Evolutionary conservation across 2,329 filamentous ascomycete genomes (phyloP).

Genomic region (Pyricularia sp.): DNA sequence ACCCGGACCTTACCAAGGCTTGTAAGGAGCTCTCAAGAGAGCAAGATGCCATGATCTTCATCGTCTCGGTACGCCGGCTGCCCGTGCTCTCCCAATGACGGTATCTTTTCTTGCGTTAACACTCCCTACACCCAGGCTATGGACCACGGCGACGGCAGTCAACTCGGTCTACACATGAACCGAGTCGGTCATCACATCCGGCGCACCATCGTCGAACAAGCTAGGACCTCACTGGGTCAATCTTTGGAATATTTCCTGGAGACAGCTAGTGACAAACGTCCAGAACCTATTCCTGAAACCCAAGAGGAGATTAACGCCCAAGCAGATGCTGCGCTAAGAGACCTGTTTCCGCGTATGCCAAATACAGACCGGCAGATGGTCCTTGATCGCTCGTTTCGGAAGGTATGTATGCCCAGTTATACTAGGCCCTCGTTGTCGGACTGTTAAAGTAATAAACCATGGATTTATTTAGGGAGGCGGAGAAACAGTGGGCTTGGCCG

Average conservation of each 20-base stretch:
- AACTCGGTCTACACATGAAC: conserved; percentile 39
- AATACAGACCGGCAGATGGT: conserved; percentile 55
- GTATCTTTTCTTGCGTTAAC: background rate
- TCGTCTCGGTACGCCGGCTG: conserved; percentile 46
- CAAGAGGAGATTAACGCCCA: conserved; percentile 53
- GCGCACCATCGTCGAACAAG: conserved; percentile 48
- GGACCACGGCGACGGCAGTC: conserved; percentile 24
- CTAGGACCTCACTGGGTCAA: conserved; percentile 22
- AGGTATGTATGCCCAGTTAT: conserved; percentile 31
- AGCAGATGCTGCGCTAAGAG: conserved; percentile 51
- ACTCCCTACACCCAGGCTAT: conserved; percentile 18
- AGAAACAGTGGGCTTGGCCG: conserved; percentile 48
- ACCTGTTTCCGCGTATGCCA: conserved; percentile 57
- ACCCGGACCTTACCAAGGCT: conserved; percentile 47
- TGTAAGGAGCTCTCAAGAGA: conserved; percentile 59
- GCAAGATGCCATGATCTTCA: conserved; percentile 54
- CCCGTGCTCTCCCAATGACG: background rate
- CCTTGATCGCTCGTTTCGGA: conserved; percentile 53
- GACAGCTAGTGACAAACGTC: conserved; percentile 15
- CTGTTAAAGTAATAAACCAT: background rate
- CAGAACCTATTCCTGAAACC: conserved; percentile 50
- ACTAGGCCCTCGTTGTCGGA: background rate
- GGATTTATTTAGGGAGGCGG: conserved; percentile 12
- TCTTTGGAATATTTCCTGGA: conserved; percentile 12
- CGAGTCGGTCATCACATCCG: conserved; percentile 53